Evolutionary conservation across 257 asterid species (phyloP).

Genomic region (Primulina tabacum): DNA sequence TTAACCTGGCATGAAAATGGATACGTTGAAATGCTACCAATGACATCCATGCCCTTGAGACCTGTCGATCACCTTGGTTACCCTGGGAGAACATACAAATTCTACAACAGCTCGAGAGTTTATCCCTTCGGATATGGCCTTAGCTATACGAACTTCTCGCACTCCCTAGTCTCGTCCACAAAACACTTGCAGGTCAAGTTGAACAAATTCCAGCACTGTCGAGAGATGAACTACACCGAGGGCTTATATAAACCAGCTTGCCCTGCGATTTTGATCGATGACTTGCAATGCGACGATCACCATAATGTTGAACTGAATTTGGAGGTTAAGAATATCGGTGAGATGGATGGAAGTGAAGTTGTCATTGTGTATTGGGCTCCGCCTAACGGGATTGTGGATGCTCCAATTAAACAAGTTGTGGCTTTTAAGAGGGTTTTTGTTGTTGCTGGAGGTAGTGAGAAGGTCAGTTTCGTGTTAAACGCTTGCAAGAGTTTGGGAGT

Average conservation of each 20-base stretch:
- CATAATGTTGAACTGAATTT: slow-evolving; percentile 15
- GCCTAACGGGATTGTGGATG: slow-evolving; percentile 26
- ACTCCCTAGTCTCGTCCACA: slow-evolving; percentile 3
- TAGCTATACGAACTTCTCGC: slow-evolving; percentile 39
- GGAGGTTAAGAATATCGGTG: slow-evolving; percentile 30
- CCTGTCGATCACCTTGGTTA: slow-evolving; percentile 30
- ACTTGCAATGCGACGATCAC: slow-evolving; percentile 6
- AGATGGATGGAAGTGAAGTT: slow-evolving; percentile 29
- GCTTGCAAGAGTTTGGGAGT: slow-evolving; percentile 39
- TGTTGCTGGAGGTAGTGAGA: slow-evolving; percentile 17
- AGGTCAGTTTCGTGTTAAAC: slow-evolving; percentile 27
- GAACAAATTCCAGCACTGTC: slow-evolving; percentile 34
- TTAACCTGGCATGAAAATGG: slow-evolving; percentile 37
- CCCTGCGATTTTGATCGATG: slow-evolving; percentile 27
- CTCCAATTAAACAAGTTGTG: slow-evolving; percentile 34
- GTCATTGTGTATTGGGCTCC: slow-evolving; percentile 35
- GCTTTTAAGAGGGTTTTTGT: slow-evolving; percentile 39
- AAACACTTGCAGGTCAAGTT: slow-evolving; percentile 2
- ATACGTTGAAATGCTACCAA: slow-evolving; percentile 30
- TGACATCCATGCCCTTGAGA: slow-evolving; percentile 40
- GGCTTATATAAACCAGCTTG: slow-evolving; percentile 23
- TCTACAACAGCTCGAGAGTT: slow-evolving; percentile 37
- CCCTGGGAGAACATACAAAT: slow-evolving; percentile 52
- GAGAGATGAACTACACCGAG: slow-evolving; percentile 24
- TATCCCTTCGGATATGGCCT: slow-evolving; percentile 49